phyloP scores from a whole-genome alignment of 495 filamentous ascomycete genomes.

The Apodospora peruviana region DNA sequence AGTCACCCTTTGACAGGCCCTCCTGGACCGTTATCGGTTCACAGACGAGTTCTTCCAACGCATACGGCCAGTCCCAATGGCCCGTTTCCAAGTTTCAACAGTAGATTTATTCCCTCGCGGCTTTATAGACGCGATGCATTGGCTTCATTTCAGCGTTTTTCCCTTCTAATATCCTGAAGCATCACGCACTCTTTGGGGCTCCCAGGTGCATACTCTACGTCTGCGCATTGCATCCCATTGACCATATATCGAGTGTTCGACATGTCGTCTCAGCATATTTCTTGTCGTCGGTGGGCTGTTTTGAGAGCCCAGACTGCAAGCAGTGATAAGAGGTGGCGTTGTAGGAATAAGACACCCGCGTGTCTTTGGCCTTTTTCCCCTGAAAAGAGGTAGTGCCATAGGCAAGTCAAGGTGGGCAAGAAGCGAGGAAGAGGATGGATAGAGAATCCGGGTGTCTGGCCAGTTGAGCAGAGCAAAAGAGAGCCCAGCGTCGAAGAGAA shows the following conservation, averaged over 20 bases:
- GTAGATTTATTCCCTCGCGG: constrained; percentile 12
- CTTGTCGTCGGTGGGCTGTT: not conserved
- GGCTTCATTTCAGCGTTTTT: constrained; percentile 13
- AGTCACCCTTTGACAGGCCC: constrained; percentile 23
- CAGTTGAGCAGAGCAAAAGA: too few species aligned
- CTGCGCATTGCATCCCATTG: too few species aligned
- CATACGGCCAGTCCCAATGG: not conserved
- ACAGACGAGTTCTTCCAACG: not conserved
- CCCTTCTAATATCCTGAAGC: not conserved
- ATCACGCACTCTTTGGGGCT: not conserved
- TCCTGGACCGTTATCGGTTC: not conserved
- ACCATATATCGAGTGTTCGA: too few species aligned
- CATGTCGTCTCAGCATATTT: not conserved
- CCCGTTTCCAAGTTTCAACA: constrained; percentile 6
- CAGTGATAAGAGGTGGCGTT: constrained; percentile 5
- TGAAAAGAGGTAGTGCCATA: too few species aligned
- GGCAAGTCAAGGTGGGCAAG: too few species aligned
- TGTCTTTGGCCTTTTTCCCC: too few species aligned
- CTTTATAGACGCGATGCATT: constrained; percentile 7
- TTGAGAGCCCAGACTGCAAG: not conserved
- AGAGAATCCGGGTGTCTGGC: too few species aligned
- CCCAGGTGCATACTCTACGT: too few species aligned
- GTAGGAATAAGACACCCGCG: constrained; percentile 12
- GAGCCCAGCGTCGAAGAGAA: too few species aligned
- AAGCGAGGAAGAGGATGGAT: too few species aligned